These are phyloP conservation scores for Cercospora zeae-maydis DNA, from an alignment of 2,329 filamentous ascomycete genomes.

Conservation along the genomic window DNA sequence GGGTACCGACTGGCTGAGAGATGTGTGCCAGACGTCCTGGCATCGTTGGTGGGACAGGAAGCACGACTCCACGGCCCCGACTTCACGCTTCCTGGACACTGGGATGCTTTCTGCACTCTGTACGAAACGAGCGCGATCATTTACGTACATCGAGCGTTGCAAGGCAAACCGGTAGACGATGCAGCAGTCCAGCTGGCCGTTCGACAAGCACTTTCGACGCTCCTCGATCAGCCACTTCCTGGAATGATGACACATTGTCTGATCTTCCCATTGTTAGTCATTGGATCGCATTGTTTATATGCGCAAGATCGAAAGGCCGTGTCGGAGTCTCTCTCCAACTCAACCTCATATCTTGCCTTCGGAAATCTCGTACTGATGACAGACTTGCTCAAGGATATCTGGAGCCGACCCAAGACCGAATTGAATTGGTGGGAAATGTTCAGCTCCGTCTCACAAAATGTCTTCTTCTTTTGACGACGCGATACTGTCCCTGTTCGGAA, in stretches of 20 bases:
- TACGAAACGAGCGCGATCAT: constrained; percentile 7
- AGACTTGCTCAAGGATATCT: constrained; percentile 4
- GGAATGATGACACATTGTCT: constrained; percentile 14
- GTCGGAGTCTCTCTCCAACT: neutral
- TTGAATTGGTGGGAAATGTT: constrained; percentile 15
- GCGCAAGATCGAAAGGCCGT: neutral
- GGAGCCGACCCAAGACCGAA: constrained; percentile 3
- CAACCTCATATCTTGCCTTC: constrained; percentile 13
- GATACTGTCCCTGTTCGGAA: neutral
- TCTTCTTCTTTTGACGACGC: constrained; percentile 7
- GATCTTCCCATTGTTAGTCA: constrained; percentile 10
- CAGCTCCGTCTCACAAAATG: constrained; percentile 5
- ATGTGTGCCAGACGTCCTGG: constrained; percentile 1
- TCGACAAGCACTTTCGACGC: constrained; percentile 11
- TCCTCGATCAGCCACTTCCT: constrained; percentile 6
- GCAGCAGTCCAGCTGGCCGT: constrained; percentile 9
- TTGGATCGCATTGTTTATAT: constrained; percentile 8
- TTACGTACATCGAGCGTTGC: constrained; percentile 4
- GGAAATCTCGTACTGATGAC: constrained; percentile 6
- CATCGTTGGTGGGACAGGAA: neutral
- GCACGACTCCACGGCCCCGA: neutral
- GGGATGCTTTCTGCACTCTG: constrained; percentile 3
- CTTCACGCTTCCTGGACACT: neutral
- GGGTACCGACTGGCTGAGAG: constrained; percentile 5
- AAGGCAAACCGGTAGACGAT: constrained; percentile 7